Evolutionary conservation across 169 alveolate species (phyloP).

Genomic region (Perkinsus chesapeaki): DNA sequence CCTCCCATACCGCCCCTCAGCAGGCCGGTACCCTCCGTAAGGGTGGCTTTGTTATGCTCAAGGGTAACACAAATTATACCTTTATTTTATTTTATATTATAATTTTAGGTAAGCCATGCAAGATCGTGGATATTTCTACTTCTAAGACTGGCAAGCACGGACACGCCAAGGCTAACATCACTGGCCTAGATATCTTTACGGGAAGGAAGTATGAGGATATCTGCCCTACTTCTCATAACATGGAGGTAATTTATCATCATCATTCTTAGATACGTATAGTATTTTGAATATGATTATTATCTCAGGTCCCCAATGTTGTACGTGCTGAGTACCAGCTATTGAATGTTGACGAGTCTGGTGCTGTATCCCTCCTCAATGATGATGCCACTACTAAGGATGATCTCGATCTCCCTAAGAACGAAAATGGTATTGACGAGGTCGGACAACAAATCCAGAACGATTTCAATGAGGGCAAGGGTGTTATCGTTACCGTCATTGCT

Average conservation of each 20-base stretch:
- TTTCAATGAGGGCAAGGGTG: constrained; percentile 70
- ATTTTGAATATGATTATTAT: neutral
- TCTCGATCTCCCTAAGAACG: constrained; percentile 85
- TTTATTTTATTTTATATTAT: neutral
- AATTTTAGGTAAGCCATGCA: constrained; percentile 47
- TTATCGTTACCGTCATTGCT: constrained; percentile 72
- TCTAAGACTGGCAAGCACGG: constrained; percentile 99
- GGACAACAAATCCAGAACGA: constrained; percentile 65
- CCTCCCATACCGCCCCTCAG: constrained; percentile 88
- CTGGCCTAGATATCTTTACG: constrained; percentile 95
- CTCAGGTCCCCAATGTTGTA: neutral
- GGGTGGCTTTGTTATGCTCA: constrained; percentile 91
- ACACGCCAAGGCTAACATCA: constrained; percentile 96
- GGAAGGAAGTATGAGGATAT: constrained; percentile 93
- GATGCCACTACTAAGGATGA: constrained; percentile 91
- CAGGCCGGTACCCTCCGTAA: constrained; percentile 94
- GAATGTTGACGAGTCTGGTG: constrained; percentile 87
- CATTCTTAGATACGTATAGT: constrained; percentile 81
- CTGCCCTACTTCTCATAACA: constrained; percentile 94
- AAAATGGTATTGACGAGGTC: constrained; percentile 85
- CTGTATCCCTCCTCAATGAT: constrained; percentile 79
- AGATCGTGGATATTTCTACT: constrained; percentile 78
- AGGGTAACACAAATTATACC: constrained; percentile 62
- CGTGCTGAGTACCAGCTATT: constrained; percentile 72
- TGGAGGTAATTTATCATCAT: too few relatives aligned